Conservation (phyloP, 495 filamentous ascomycete species). For the Copromyces sp. region DNA sequence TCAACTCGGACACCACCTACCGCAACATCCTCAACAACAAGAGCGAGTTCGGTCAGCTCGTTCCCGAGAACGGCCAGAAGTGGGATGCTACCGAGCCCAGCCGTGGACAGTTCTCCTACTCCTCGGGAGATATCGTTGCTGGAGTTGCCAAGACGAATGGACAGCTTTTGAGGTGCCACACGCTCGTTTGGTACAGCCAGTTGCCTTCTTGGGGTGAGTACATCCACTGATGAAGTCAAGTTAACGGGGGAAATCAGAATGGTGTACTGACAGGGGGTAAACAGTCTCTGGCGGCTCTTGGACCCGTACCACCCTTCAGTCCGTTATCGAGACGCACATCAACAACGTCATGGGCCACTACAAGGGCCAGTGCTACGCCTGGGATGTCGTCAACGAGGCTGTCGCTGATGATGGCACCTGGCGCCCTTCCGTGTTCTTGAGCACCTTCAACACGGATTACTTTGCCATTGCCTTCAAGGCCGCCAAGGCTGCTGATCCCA, state of each 20-base stretch:
- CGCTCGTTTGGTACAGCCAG: slow-evolving; percentile 53
- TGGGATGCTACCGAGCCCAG: slow-evolving; percentile 34
- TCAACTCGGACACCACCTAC: slow-evolving; percentile 39
- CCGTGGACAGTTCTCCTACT: slow-evolving; percentile 39
- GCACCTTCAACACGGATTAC: slow-evolving; percentile 36
- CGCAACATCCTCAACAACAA: slow-evolving; percentile 34
- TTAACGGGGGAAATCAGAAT: not conserved
- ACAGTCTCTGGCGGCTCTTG: slow-evolving; percentile 38
- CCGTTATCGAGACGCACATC: slow-evolving; percentile 36
- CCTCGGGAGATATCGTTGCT: slow-evolving; percentile 39
- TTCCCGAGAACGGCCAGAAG: slow-evolving; percentile 51
- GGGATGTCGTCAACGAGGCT: slow-evolving; percentile 49
- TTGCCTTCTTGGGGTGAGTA: slow-evolving; percentile 43
- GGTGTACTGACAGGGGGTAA: slow-evolving; percentile 35
- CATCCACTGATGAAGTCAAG: not conserved
- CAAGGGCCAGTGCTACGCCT: slow-evolving; percentile 37
- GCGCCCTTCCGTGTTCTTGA: slow-evolving; percentile 30
- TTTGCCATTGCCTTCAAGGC: slow-evolving; percentile 37
- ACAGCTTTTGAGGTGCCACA: slow-evolving; percentile 49
- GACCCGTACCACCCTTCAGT: slow-evolving; percentile 42
- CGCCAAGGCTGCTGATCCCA: slow-evolving; percentile 27
- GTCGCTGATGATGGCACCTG: slow-evolving; percentile 35
- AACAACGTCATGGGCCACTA: slow-evolving; percentile 44
- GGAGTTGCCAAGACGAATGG: slow-evolving; percentile 41
- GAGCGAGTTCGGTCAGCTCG: slow-evolving; percentile 48